Conservation (phyloP, 768 basidiomycete species). For the Russula vinacea region DNA sequence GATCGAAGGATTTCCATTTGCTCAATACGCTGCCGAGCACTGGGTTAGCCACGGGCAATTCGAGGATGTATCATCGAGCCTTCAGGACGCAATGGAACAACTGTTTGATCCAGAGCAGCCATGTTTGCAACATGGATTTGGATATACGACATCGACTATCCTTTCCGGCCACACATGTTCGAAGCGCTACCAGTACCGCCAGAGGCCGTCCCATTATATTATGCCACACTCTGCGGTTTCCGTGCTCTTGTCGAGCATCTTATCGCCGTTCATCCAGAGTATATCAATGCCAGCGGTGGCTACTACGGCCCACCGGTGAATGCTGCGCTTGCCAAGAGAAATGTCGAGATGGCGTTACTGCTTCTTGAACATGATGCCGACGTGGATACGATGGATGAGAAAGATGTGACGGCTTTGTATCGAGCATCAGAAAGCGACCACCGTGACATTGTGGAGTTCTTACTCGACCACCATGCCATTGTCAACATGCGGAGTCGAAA, state of each 20-base stretch:
- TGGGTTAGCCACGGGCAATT: slow-evolving; percentile 11
- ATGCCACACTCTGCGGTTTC: slow-evolving; percentile 14
- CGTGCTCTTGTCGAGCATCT: background rate
- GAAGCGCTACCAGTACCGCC: background rate
- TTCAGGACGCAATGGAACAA: background rate
- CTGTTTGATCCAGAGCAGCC: slow-evolving; percentile 7
- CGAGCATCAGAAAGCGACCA: background rate
- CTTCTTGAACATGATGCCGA: background rate
- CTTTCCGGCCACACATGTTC: background rate
- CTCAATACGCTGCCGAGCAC: slow-evolving; percentile 5
- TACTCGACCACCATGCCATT: background rate
- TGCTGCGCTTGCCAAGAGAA: background rate
- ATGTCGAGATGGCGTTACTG: background rate
- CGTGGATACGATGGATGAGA: background rate
- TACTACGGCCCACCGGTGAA: background rate
- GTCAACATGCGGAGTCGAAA: background rate
- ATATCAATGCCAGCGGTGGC: background rate
- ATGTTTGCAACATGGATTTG: slow-evolving; percentile 12
- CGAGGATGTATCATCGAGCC: background rate
- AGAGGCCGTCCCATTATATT: background rate
- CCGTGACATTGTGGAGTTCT: background rate
- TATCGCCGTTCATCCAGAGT: background rate
- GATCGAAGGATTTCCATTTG: background rate
- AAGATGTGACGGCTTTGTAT: background rate
- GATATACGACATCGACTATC: slow-evolving; percentile 6